Conservation (phyloP, 768 basidiomycete genomes). For the Pleurotus pulmonarius region DNA sequence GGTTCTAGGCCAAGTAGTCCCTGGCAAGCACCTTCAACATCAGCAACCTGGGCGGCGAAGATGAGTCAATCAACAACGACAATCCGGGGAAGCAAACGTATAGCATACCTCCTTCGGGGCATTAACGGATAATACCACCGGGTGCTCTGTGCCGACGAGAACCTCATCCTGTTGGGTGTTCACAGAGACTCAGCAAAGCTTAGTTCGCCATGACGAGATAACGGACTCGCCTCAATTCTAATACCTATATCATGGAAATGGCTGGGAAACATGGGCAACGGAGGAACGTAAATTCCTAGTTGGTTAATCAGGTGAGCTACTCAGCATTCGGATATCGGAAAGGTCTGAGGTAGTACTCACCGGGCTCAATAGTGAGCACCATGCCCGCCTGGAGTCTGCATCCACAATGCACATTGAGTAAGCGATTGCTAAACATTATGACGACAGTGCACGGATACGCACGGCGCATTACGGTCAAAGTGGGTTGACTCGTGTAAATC, state of each 20-base stretch:
- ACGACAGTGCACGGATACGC: conserved; percentile 19
- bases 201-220: not conserved
- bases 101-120: conserved; percentile 78
- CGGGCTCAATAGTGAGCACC: conserved; percentile 92
- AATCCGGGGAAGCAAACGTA: not conserved
- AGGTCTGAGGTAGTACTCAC: conserved; percentile 26
- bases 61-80: not conserved
- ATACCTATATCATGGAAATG: conserved; percentile 90
- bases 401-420: not conserved
- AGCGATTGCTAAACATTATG: not conserved
- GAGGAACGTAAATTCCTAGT: conserved; percentile 84
- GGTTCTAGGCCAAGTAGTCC: conserved; percentile 50
- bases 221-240: conserved; percentile 70
- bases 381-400: conserved; percentile 74
- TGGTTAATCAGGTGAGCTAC: not conserved
- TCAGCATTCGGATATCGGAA: conserved; percentile 7
- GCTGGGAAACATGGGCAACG: conserved; percentile 71
- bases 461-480: conserved; percentile 53
- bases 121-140: conserved; percentile 59
- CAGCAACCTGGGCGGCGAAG: conserved; percentile 29
- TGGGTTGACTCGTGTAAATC: conserved; percentile 86
- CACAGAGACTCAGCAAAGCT: not conserved
- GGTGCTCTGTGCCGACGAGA: conserved; percentile 57
- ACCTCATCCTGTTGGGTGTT: conserved; percentile 60
- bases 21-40: conserved; percentile 66